phyloP scores from a whole-genome alignment of 495 filamentous ascomycete genomes.

The Hypoxylon lienhwacheense region DNA sequence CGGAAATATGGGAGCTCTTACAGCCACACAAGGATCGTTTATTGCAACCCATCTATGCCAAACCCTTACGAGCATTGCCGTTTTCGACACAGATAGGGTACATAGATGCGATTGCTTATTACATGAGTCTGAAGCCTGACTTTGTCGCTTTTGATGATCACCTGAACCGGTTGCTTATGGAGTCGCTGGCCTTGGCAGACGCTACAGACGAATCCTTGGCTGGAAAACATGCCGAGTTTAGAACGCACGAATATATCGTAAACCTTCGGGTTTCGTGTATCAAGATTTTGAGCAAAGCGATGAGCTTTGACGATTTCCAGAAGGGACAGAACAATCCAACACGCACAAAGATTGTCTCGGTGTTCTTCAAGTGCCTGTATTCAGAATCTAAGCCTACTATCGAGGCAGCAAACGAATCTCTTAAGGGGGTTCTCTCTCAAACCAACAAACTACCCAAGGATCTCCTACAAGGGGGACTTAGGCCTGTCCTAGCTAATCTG shows the following conservation, averaged over 20 bases:
- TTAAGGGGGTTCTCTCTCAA: slow-evolving; percentile 80
- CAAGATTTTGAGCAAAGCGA: slow-evolving; percentile 86
- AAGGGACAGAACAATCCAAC: slow-evolving; percentile 67
- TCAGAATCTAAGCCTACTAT: slow-evolving; percentile 89
- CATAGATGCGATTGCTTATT: slow-evolving; percentile 95
- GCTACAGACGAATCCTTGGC: slow-evolving; percentile 87
- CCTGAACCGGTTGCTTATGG: slow-evolving; percentile 84
- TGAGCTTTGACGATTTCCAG: slow-evolving; percentile 86
- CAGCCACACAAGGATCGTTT: slow-evolving; percentile 84
- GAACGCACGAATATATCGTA: slow-evolving; percentile 86
- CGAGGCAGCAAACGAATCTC: slow-evolving; percentile 85
- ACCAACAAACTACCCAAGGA: slow-evolving; percentile 95
- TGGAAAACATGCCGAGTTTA: slow-evolving; percentile 81
- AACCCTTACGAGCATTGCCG: slow-evolving; percentile 87
- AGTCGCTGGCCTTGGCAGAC: slow-evolving; percentile 89
- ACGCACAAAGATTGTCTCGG: slow-evolving; percentile 80
- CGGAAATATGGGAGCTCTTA: slow-evolving; percentile 82
- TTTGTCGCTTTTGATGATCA: slow-evolving; percentile 89
- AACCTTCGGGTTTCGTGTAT: slow-evolving; percentile 93
- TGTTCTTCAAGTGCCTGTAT: slow-evolving; percentile 97
- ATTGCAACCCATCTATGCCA: slow-evolving; percentile 85
- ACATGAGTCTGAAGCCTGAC: slow-evolving; percentile 79
- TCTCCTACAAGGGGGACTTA: slow-evolving; percentile 87
- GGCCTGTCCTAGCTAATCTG: slow-evolving; percentile 92
- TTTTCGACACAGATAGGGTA: slow-evolving; percentile 95